phyloP scores from a whole-genome alignment of 2,329 filamentous ascomycete genomes.

The Thyridium curvatum region DNA sequence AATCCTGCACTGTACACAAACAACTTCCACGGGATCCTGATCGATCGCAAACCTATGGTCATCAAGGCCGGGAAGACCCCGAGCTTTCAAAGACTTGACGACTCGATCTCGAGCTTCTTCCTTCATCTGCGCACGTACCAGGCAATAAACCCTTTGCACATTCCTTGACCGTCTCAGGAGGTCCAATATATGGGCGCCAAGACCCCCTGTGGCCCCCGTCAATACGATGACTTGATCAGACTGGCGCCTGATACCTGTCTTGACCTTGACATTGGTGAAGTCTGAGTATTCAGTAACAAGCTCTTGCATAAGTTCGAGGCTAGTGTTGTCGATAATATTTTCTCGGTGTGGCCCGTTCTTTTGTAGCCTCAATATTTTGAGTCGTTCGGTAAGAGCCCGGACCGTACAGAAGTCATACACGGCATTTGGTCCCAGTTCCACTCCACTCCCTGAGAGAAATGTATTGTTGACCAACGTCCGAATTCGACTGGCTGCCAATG shows the following conservation, averaged over 20 bases:
- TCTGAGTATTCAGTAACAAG: too few relatives aligned
- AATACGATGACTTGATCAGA: slow-evolving; percentile 19
- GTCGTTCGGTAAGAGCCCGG: too few relatives aligned
- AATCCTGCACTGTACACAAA: slow-evolving; percentile 30
- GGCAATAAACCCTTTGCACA: slow-evolving; percentile 44
- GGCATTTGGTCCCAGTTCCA: too few relatives aligned
- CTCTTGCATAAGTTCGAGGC: too few relatives aligned
- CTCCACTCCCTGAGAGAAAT: slow-evolving; percentile 9
- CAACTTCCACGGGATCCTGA: too few relatives aligned
- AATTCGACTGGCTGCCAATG: slow-evolving; percentile 49
- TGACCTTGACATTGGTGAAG: too few relatives aligned
- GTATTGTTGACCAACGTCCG: slow-evolving; percentile 23
- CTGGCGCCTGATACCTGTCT: too few relatives aligned
- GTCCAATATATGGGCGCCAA: slow-evolving; percentile 54
- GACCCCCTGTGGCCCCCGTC: slow-evolving; percentile 60
- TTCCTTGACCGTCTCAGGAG: slow-evolving; percentile 52
- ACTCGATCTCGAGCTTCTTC: slow-evolving; percentile 14
- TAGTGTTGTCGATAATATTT: too few relatives aligned
- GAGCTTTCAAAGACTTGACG: slow-evolving; percentile 1
- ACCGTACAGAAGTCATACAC: too few relatives aligned
- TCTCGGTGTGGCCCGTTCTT: too few relatives aligned
- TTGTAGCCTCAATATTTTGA: too few relatives aligned
- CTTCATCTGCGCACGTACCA: slow-evolving; percentile 36
- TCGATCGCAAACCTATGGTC: too few relatives aligned
- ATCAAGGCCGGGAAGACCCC: slow-evolving; percentile 1